Evolutionary conservation across 148 eudicot genomes (phyloP).

Genomic region (Salicornia ramosissima): DNA sequence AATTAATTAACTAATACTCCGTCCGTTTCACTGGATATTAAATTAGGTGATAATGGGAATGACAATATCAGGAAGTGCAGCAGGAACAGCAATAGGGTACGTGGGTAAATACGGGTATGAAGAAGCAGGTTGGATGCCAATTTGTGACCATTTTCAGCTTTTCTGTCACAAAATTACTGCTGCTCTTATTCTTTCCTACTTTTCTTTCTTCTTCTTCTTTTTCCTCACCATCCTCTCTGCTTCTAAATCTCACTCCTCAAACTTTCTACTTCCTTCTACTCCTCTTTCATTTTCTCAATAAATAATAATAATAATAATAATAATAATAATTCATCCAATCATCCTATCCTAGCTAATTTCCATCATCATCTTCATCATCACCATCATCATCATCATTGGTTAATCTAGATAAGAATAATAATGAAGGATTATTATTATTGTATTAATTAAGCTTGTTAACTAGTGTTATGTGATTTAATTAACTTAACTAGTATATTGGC

Average conservation of each 20-base stretch:
- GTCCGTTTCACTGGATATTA: no score
- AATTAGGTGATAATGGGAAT: conserved; percentile 39
- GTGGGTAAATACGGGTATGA: conserved; percentile 39
- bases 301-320: no score
- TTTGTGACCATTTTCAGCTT: conserved; percentile 35
- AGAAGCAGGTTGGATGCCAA: conserved; percentile 47
- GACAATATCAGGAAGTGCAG: conserved; percentile 39
- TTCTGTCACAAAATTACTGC: conserved; percentile 31
- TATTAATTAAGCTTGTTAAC: no score
- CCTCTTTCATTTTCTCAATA: no score
- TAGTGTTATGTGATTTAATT: no score
- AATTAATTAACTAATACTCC: neutral
- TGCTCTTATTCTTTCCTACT: conserved; percentile 27
- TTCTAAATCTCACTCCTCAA: neutral
- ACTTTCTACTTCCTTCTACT: neutral
- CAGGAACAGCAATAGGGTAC: conserved; percentile 50
- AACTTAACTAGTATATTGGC: no score
- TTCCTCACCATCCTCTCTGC: conserved; percentile 32
- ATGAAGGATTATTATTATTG: no score
- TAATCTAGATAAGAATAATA: no score
- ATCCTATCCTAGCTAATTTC: no score
- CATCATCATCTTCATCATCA: no score
- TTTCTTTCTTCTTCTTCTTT: conserved; percentile 25
- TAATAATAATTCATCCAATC: no score
- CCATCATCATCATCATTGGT: no score